Evolutionary conservation across 1,284 basidiomycete species (phyloP), one percentile per base, ranked within the genome.

Genomic region (Cystobasidium pallidum): DNA sequence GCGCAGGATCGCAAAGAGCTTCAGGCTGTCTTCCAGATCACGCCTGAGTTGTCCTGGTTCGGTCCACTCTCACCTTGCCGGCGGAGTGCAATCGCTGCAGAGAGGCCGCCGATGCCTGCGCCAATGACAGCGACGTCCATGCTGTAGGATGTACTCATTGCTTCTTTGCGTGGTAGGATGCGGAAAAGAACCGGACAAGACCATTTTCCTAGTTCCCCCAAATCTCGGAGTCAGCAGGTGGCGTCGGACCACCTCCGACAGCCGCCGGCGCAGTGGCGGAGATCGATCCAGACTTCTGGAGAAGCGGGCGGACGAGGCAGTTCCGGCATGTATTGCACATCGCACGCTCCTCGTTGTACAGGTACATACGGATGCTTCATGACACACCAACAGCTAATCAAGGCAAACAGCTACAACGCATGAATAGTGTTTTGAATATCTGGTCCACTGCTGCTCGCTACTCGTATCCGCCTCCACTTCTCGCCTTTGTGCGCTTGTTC

Each of bases 381-480:
- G 7, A 17, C 26, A 51, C 49, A 51, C 8, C 54, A 57, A 57
- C 54, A 57, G 32, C 8, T n/a, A 11, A 15, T 4, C 30, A 13
- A 57, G 26, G 32, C 28, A 34, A 57, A 57, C 32, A 57, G 54
- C 54, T 57, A 57, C 54, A 57, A n/a, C 47, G 34, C 28, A 26
- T 66, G 45, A 13, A 26, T 17, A 26, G 32, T 11, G 19, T 34
- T n/a, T n/a, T n/a, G n/a, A n/a, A n/a, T n/a, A n/a, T n/a, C n/a
- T n/a, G n/a, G n/a, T n/a, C n/a, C n/a, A n/a, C n/a, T n/a, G n/a
- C n/a, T n/a, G n/a, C n/a, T 17, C 11, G 10, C 36, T 45, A 62
- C 24, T 94, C 94, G 78, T 96, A 96, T 34, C 94, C 94, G 78
- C 87, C 89, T 30, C 94, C 94, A 78, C 91, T 92, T 76, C 94